Conservation (phyloP, 108 stramenopile species). For the Nannochloropsis gaditana region DNA sequence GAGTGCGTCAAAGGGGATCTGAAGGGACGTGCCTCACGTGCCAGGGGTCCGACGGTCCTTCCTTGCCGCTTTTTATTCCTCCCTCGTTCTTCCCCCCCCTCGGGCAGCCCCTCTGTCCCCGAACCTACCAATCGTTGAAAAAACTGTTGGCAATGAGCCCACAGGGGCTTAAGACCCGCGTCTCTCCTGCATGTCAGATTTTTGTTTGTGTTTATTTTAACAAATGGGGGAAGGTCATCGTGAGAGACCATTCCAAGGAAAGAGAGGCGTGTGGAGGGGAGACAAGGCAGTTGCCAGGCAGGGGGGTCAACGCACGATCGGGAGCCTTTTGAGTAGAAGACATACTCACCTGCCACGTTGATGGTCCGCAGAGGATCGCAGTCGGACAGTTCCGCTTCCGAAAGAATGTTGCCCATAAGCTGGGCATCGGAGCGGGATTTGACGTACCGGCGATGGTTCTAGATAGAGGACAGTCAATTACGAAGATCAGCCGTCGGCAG, state of each 20-base stretch:
- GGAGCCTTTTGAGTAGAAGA: too few relatives aligned
- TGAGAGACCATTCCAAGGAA: too few relatives aligned
- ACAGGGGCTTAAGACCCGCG: slow-evolving; percentile 76
- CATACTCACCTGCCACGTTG: slow-evolving; percentile 33
- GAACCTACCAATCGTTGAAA: slow-evolving; percentile 67
- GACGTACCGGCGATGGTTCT: slow-evolving; percentile 79
- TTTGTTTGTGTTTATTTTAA: too few relatives aligned
- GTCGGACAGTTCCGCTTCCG: slow-evolving; percentile 21
- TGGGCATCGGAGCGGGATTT: slow-evolving; percentile 59
- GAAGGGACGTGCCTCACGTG: neutral
- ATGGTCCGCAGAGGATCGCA: slow-evolving; percentile 48
- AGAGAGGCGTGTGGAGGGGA: too few relatives aligned
- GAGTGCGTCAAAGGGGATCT: too few relatives aligned
- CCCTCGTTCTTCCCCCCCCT: neutral
- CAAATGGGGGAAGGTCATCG: too few relatives aligned
- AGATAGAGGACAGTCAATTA: neutral
- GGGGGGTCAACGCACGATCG: too few relatives aligned
- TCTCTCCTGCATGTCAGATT: neutral
- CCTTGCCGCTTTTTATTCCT: neutral
- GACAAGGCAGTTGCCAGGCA: too few relatives aligned
- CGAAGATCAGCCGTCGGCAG: too few relatives aligned
- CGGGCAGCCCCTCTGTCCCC: neutral
- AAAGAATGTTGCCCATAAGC: slow-evolving; percentile 47
- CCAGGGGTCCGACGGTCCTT: neutral
- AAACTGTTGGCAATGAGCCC: slow-evolving; percentile 95